These are phyloP conservation scores for Straminergon stramineum DNA, from an alignment of 225 moss, liverwort and hornwort genomes.

Conservation along the genomic window DNA sequence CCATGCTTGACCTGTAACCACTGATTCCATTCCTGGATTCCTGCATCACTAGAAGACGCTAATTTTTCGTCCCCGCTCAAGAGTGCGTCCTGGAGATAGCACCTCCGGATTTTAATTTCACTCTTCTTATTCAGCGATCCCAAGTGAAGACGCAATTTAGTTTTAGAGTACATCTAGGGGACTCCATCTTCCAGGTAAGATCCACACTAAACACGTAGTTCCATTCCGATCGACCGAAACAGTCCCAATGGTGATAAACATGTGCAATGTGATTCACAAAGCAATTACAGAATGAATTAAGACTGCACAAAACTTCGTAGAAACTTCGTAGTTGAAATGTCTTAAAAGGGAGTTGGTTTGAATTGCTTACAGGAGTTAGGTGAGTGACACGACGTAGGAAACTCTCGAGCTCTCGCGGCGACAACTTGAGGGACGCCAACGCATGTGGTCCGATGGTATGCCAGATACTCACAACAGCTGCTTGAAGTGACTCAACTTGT, in stretches of 20 bases:
- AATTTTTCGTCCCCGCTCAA: constrained; percentile 1
- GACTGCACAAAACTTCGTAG: background rate
- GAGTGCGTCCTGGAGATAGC: constrained; percentile 15
- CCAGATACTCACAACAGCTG: constrained; percentile 70
- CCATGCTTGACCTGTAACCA: constrained; percentile 25
- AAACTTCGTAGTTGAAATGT: background rate
- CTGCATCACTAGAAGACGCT: background rate
- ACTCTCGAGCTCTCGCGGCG: constrained; percentile 69
- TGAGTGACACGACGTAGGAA: constrained; percentile 62
- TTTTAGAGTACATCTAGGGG: background rate
- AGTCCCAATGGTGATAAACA: background rate
- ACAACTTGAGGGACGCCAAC: constrained; percentile 61
- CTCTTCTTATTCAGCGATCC: background rate
- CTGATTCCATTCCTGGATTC: constrained; percentile 33
- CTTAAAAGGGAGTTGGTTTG: background rate
- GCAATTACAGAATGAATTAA: background rate
- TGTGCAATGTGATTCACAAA: background rate
- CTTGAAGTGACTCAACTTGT: constrained; percentile 61
- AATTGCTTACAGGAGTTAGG: constrained; percentile 13
- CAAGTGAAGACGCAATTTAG: background rate
- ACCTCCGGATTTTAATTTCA: background rate
- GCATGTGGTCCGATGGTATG: constrained; percentile 74
- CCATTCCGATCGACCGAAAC: background rate
- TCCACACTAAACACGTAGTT: background rate
- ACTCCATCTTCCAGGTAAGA: background rate